These are phyloP conservation scores for Physocladia obscura DNA, from an alignment of 192 early-diverging fungal genomes.

Conservation along the genomic window DNA sequence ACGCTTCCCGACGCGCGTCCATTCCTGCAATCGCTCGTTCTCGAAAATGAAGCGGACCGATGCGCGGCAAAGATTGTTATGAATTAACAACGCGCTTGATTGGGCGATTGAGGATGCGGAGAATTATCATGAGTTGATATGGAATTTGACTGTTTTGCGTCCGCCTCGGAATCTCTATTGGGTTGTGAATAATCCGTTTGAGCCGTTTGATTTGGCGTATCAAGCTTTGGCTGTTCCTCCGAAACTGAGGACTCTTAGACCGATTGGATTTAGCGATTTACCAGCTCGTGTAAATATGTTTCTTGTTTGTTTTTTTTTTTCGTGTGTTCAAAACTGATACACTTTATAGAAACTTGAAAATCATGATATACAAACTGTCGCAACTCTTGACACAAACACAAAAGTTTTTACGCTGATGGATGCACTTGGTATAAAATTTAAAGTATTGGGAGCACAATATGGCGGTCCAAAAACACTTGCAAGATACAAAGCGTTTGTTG, in stretches of 20 bases:
- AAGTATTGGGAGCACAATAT: slow-evolving; percentile 17
- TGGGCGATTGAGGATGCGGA: slow-evolving; percentile 7
- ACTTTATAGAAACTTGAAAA: no score
- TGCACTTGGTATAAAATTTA: no score
- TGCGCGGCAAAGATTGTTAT: slow-evolving; percentile 23
- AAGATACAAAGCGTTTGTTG: slow-evolving; percentile 12
- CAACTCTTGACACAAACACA: no score
- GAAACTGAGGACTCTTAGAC: slow-evolving; percentile 3
- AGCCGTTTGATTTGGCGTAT: slow-evolving; percentile 17
- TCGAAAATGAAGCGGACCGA: background rate
- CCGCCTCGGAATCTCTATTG: slow-evolving; percentile 14
- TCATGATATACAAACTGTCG: no score
- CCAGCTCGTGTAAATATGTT: slow-evolving; percentile 1
- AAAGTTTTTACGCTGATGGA: no score
- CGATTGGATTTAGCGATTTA: background rate
- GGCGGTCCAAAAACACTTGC: slow-evolving; percentile 26
- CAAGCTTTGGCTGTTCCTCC: slow-evolving; percentile 11
- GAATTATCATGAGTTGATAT: slow-evolving; percentile 18
- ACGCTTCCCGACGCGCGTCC: slow-evolving; percentile 25
- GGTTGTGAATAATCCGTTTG: slow-evolving; percentile 26
- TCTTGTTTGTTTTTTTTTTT: no score
- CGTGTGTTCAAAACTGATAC: no score
- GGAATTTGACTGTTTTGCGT: background rate
- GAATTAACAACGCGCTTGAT: slow-evolving; percentile 20
- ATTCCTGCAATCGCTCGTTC: slow-evolving; percentile 19